Base-by-base conservation (phyloP, 2,329 filamentous ascomycete species). In the Bisporella sp. region DNA sequence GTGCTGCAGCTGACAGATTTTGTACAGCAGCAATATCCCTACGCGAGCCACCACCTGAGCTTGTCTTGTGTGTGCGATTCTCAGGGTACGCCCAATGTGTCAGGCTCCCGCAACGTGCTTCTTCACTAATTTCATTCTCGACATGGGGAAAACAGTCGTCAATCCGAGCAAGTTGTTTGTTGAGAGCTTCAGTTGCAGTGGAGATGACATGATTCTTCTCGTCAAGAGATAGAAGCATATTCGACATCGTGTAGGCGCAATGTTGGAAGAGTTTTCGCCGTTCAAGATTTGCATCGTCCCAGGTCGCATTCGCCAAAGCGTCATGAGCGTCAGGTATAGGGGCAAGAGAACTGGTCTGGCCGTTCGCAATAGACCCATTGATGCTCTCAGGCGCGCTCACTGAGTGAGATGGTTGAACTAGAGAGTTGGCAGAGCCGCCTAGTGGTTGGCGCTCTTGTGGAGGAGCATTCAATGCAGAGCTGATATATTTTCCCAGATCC, bases 151-250 rank as follows among this genome's bases (percentile, higher is more conserved):
- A 95, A 32, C 95, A 85, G 59, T 87, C 85, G 65, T 96, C 87
- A 64, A 96, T 82, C 47, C 95, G 88, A 53, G 79, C 73, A 35
- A 96, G 77, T 64, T 96, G 90, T 64, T 87, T 88, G 57, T 89
- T 82, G 9, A 97, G 80, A 43, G 91, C 89, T 59, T 95, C 88
- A 62, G 92, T 93, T 49, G 93, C 92, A 12, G 92, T 95, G 37
- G 88, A 86, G 50, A 97, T 86, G 59, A 99, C 93, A 60, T 96
- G 91, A 59, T 96, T 96, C 71, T 99, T 99, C 71, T 99, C 93
- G 64, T 99, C 93, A 37, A 97, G 78, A 1, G 91, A 92, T 45
- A 89, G 82, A 42, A 97, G 81, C 75, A 97, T 87, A 60, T 91
- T 87, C 57, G 85, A 81, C 47, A 96, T 84, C 57, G 87, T 85